Percentiles rank a stretch among this genome's conserved stretches.
phyloP scores from a whole-genome alignment of 1,284 basidiomycete genomes.

The Pyrrhoderma noxium region DNA sequence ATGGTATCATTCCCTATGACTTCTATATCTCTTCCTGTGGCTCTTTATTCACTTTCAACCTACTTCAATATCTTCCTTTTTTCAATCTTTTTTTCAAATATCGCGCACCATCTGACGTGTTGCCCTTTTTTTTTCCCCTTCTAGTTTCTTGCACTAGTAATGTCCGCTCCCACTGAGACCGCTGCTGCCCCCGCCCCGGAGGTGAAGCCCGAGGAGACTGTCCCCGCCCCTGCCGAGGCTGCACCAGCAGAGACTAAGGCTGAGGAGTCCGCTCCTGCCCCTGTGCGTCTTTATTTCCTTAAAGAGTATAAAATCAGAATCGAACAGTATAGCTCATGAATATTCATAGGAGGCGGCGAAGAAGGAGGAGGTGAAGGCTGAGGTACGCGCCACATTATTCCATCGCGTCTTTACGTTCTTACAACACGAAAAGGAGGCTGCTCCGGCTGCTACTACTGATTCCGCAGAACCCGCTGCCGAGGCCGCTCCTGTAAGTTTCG shows the following conservation, averaged over 20 bases:
- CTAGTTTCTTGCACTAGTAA: slow-evolving; percentile 55
- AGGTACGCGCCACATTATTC: slow-evolving; percentile 10
- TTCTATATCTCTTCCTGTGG: background rate
- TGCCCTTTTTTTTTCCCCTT: slow-evolving; percentile 21
- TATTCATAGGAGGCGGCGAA: slow-evolving; percentile 36
- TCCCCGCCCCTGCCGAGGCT: slow-evolving; percentile 29
- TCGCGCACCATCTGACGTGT: slow-evolving; percentile 15
- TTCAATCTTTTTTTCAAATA: background rate
- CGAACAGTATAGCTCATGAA: slow-evolving; percentile 9
- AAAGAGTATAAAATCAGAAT: too few relatives aligned
- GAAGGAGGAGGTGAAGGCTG: slow-evolving; percentile 31
- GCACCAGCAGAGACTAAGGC: slow-evolving; percentile 24
- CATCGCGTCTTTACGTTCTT: slow-evolving; percentile 1
- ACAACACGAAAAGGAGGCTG: slow-evolving; percentile 26
- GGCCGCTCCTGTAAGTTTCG: slow-evolving; percentile 48
- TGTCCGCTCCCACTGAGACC: slow-evolving; percentile 63
- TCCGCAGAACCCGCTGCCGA: slow-evolving; percentile 43
- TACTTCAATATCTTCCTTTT: background rate
- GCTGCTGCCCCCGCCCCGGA: slow-evolving; percentile 34
- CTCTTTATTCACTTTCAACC: background rate
- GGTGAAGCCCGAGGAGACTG: slow-evolving; percentile 20
- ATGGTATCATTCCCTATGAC: slow-evolving; percentile 21
- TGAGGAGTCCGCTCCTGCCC: slow-evolving; percentile 28
- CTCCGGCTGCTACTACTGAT: slow-evolving; percentile 31
- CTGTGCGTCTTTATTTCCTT: slow-evolving; percentile 22